Conservation (phyloP, 495 filamentous ascomycete species). For the Podospora comata region DNA sequence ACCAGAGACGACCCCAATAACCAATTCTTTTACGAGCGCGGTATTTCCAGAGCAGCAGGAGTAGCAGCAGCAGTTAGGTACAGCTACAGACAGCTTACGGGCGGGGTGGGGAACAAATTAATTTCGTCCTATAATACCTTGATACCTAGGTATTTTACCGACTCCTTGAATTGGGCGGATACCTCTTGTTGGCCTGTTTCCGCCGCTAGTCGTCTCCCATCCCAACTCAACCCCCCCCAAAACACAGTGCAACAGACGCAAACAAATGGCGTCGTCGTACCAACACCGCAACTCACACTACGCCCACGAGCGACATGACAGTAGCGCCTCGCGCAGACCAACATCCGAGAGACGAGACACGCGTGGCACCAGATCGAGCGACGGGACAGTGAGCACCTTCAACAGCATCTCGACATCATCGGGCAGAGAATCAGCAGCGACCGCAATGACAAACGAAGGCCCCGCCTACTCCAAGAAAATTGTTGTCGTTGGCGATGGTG, state of each 20-base stretch:
- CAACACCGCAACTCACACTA: slow-evolving; percentile 48
- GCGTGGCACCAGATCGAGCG: slow-evolving; percentile 50
- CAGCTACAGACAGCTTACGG: background rate
- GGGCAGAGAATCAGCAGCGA: slow-evolving; percentile 69
- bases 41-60: background rate
- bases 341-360: slow-evolving; percentile 38
- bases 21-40: background rate
- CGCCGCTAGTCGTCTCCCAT: background rate
- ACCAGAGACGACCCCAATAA: background rate
- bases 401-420: slow-evolving; percentile 60
- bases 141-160: background rate
- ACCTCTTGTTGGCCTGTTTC: background rate
- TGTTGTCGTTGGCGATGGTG: slow-evolving; percentile 95
- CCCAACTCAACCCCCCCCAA: slow-evolving; percentile 13
- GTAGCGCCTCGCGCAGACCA: slow-evolving; percentile 37
- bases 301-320: slow-evolving; percentile 40
- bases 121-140: background rate
- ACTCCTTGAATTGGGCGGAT: background rate
- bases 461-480: slow-evolving; percentile 98
- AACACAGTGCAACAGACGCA: slow-evolving; percentile 13
- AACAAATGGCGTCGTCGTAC: slow-evolving; percentile 40
- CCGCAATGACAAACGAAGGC: slow-evolving; percentile 74
- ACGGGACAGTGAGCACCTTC: slow-evolving; percentile 78
- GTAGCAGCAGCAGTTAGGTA: background rate
- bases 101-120: background rate